These are phyloP conservation scores for Sugiyamaella castrensis DNA, from an alignment of 1,139 yeast genomes.

Conservation along the genomic window DNA sequence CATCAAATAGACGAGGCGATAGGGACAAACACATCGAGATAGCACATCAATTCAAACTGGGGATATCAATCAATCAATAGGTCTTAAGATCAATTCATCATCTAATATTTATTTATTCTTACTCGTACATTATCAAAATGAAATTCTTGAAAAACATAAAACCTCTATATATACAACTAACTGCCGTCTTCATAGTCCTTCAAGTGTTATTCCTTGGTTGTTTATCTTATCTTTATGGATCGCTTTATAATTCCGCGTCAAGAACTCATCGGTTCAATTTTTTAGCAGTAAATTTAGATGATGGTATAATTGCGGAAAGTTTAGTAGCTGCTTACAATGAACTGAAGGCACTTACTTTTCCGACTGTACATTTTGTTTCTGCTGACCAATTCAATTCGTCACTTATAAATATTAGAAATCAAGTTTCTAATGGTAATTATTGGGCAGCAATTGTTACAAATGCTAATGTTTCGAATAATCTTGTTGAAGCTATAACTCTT, in stretches of 20 bases:
- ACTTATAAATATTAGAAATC: slow-evolving; percentile 4
- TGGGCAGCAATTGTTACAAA: slow-evolving; percentile 20
- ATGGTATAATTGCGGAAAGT: slow-evolving; percentile 17
- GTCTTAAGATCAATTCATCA: too few species aligned
- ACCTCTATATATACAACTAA: neutral
- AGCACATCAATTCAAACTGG: too few species aligned
- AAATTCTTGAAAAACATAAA: neutral
- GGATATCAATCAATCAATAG: too few species aligned
- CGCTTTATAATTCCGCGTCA: slow-evolving; percentile 6
- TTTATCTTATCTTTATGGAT: slow-evolving; percentile 18
- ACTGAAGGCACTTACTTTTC: slow-evolving; percentile 15
- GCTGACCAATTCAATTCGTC: slow-evolving; percentile 7
- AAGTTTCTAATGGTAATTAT: slow-evolving; percentile 13
- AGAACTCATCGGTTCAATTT: slow-evolving; percentile 14
- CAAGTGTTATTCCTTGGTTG: slow-evolving; percentile 18
- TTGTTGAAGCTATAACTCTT: slow-evolving; percentile 11
- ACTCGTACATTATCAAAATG: too few species aligned
- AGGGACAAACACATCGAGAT: too few species aligned
- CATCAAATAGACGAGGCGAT: too few species aligned
- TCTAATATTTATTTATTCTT: too few species aligned
- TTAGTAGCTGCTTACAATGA: slow-evolving; percentile 15
- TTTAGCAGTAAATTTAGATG: slow-evolving; percentile 19
- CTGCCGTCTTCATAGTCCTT: slow-evolving; percentile 5
- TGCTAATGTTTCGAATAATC: slow-evolving; percentile 14
- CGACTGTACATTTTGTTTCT: slow-evolving; percentile 11